Evolutionary conservation across 2,329 filamentous ascomycete genomes (phyloP), one percentile per base, ranked within the genome.

Genomic region (Lojkania enalia): DNA sequence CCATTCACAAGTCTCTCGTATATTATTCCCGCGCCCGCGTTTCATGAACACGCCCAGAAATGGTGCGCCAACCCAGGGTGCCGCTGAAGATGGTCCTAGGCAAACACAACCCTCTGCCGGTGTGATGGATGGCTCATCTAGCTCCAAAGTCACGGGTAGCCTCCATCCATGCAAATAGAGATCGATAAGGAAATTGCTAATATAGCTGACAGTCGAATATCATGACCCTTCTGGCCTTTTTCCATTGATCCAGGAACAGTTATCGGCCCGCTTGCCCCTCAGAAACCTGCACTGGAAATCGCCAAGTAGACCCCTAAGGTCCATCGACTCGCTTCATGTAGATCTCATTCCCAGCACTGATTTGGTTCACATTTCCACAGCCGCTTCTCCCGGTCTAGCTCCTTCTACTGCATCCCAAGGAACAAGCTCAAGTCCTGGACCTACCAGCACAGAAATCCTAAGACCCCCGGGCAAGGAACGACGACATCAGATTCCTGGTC

Each of bases 241-340:
- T 72, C 84, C 88, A 47, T 80, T 92, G 40, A 77, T 97, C 32
- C 85, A 87, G 9, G 83, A 88, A 2, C 84, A 91, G 46, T 77
- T 99, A 46, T 78, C 87, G 30, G 78, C 87, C 31, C 86, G 88
- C 42, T 79, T 97, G 0, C 94, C 94, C 23, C 78, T 99, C 27
- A 87, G 85, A 53, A 95, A 97, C 63, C 83, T 99, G 35, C 90
- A 97, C 65, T 99, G 94, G 94, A 95, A 97, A 70, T 96, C 94
- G 12, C 89, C 95, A 49, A 86, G 87, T 20, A 87, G 94, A 0
- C 94, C 94, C 2, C 75, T 97, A 25, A 87, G 94, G 55, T 96
- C 94, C 12, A 99, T 99, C 67, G 87, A 90, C 63, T 91, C 90
- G 11, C 82, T 99, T 30, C 90, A 96, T 63, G 83, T 97, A 60